These are phyloP conservation scores for Astragalus membranaceus DNA, from an alignment of 306 rosid species.

Conservation along the genomic window DNA sequence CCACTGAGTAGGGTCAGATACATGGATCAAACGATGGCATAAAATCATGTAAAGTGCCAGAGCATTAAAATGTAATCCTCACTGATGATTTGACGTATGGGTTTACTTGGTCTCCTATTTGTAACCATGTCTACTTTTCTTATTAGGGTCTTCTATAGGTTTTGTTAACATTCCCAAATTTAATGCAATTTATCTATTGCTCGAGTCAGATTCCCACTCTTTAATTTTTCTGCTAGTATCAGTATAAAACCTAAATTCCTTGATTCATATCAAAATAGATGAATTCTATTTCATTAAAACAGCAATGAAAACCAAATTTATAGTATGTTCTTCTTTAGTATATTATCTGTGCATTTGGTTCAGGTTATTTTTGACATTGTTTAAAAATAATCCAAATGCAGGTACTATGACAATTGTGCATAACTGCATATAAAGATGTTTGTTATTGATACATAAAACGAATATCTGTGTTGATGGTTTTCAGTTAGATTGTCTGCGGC, in stretches of 20 bases:
- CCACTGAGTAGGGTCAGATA: not conserved
- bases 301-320: not conserved
- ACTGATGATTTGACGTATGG: not conserved
- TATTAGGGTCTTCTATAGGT: not conserved
- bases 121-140: not conserved
- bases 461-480: not conserved
- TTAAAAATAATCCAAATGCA: not conserved
- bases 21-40: not conserved
- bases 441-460: not conserved
- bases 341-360: not conserved
- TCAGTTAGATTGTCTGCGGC: conserved; percentile 4
- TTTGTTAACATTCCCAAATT: not conserved
- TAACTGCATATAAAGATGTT: not conserved
- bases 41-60: not conserved
- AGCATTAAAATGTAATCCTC: not conserved
- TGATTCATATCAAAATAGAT: not conserved
- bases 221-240: conserved; percentile 7
- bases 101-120: not conserved
- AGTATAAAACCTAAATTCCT: not conserved
- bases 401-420: not conserved
- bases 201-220: not conserved
- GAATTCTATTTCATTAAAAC: not conserved
- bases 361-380: not conserved
- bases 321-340: not conserved
- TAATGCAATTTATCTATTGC: not conserved